Evolutionary conservation across 805 yeast genomes (phyloP), one percentile per base, ranked within the genome.

Genomic region (Nakazawaea wickerhamii): DNA sequence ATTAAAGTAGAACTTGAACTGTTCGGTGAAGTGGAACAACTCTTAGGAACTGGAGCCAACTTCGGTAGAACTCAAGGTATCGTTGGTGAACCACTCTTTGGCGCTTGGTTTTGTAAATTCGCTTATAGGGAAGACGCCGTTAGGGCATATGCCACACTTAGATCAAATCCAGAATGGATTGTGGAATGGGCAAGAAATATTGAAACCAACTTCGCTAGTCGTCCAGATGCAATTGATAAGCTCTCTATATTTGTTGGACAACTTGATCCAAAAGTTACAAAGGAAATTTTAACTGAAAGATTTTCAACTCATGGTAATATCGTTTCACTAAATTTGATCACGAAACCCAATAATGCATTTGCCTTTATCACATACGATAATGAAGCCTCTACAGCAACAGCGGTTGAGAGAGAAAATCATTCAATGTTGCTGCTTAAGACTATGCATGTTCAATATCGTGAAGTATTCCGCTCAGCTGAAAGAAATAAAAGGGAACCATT

Each of bases 121-220:
- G 84, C 79, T 2, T 86, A 74, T 58, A 75, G 96, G 36, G 95
- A 85, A 57, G 95, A 88, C 59, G 95, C 96, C 10, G 84, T 86
- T 35, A 72, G 84, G 54, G 95, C 95, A 0, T 87, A 76, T 65
- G 89, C 93, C 3, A 75, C 72, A 51, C 65, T 83, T 47, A 73
- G 82, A 50, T 68, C 72, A 11, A 73, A 72, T 36, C 63, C 68
- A 6, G 60, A 63, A n/a, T 78, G 79, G 72, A 64, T 64, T 34
- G 84, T 82, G 33, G 88, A 84, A 53, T 87, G 96, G 96, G 88
- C 93, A 0, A 90, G 86, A 61, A 87, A 87, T 55, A 70, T 87
- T 35, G 89, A 79, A 37, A 54, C 50, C n/a, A 48, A 40, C 11
- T 56, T 57, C 28, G 42, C 38, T 22, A 51, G 53, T 7, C 63